Evolutionary conservation across 257 asterid species (phyloP).

Genomic region (Solanum pimpinellifolium): DNA sequence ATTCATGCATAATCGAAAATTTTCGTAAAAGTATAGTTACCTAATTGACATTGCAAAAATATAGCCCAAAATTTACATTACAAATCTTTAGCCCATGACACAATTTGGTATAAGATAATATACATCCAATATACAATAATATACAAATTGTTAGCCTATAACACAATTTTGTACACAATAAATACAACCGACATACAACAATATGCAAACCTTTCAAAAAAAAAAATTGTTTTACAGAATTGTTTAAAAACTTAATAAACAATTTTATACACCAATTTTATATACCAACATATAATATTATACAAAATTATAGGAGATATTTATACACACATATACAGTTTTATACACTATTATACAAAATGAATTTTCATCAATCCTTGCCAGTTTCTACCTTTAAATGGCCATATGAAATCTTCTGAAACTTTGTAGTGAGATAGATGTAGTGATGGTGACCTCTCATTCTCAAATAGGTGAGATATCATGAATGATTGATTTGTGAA

Average conservation of each 20-base stretch:
- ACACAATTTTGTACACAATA: neutral
- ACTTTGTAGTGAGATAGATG: neutral
- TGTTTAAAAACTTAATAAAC: neutral
- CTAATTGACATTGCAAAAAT: neutral
- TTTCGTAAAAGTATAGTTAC: neutral
- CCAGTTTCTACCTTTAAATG: neutral
- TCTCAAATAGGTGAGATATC: neutral
- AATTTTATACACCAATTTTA: neutral
- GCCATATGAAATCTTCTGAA: neutral
- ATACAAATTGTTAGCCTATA: neutral
- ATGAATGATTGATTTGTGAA: neutral
- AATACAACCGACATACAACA: no score
- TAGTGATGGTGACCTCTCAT: neutral
- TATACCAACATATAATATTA: neutral
- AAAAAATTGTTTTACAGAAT: no score
- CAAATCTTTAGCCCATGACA: neutral
- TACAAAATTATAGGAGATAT: neutral
- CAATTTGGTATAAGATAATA: neutral
- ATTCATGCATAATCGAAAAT: neutral
- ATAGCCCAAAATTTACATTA: neutral
- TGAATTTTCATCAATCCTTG: neutral
- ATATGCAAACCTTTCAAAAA: neutral
- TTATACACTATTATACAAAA: neutral
- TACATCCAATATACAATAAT: neutral
- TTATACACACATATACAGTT: no score